Conservation (phyloP, 2,329 filamentous ascomycete genomes). For the Aschersonia sp. region DNA sequence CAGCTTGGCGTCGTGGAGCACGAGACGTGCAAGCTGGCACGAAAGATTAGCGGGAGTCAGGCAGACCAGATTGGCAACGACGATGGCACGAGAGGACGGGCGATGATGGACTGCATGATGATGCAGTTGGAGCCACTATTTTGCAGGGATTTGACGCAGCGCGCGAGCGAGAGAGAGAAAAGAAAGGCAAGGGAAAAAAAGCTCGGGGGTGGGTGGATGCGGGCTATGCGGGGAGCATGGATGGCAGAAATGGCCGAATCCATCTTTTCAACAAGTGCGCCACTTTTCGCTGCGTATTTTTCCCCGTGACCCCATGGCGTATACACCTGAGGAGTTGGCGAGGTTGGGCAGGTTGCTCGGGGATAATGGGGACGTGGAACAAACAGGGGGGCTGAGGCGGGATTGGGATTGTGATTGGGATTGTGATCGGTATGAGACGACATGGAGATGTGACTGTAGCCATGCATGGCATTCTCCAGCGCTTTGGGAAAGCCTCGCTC, state of each 20-base stretch:
- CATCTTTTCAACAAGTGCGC: slow-evolving; percentile 3
- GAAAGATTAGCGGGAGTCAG: background rate
- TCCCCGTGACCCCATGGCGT: background rate
- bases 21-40: slow-evolving; percentile 14
- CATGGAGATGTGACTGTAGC: background rate
- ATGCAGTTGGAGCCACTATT: slow-evolving; percentile 4
- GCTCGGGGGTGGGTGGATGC: slow-evolving; percentile 2
- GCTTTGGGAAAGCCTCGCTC: background rate
- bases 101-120: slow-evolving; percentile 1
- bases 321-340: background rate
- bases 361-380: too few species aligned
- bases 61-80: background rate
- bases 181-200: background rate
- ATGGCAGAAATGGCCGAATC: slow-evolving; percentile 2
- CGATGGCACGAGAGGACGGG: background rate
- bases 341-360: background rate
- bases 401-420: background rate
- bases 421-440: background rate
- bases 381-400: background rate
- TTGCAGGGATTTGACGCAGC: slow-evolving; percentile 3
- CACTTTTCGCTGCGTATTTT: slow-evolving; percentile 1
- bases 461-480: background rate
- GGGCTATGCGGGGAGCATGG: slow-evolving; percentile 4
- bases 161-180: background rate
- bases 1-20: slow-evolving; percentile 34